Percentiles rank a stretch among this genome's conserved stretches.
Evolutionary conservation across 148 eudicot species (phyloP).

Genomic region (Chenopodium suecicum): DNA sequence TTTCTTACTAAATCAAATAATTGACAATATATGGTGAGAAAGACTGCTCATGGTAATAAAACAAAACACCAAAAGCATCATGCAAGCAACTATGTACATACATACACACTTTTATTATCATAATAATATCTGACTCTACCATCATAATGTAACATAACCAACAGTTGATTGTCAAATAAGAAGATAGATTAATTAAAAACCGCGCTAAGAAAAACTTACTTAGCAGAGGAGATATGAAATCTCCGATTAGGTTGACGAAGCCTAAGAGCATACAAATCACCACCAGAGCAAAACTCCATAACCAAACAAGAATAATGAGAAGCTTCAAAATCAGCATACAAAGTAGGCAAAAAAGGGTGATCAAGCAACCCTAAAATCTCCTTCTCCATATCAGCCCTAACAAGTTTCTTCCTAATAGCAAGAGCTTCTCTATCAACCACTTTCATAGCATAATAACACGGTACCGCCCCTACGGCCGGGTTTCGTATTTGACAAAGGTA

Average conservation of each 20-base stretch:
- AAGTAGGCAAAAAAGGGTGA: slow-evolving; percentile 81
- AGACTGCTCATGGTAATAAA: background rate
- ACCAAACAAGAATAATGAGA: slow-evolving; percentile 81
- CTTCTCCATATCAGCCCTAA: slow-evolving; percentile 71
- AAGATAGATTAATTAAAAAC: no score
- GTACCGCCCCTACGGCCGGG: slow-evolving; percentile 45
- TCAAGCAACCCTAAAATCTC: slow-evolving; percentile 70
- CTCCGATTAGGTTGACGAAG: slow-evolving; percentile 50
- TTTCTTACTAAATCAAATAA: background rate
- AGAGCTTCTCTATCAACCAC: slow-evolving; percentile 77
- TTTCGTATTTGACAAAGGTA: slow-evolving; percentile 71
- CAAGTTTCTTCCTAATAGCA: slow-evolving; percentile 57
- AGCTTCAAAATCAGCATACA: slow-evolving; percentile 77
- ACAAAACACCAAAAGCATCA: background rate
- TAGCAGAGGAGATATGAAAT: slow-evolving; percentile 55
- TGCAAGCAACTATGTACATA: background rate
- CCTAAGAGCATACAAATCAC: slow-evolving; percentile 66
- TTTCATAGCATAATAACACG: slow-evolving; percentile 70
- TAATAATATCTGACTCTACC: background rate
- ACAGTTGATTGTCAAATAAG: background rate
- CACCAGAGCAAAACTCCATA: slow-evolving; percentile 86
- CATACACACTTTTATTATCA: no score
- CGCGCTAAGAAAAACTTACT: slow-evolving; percentile 36
- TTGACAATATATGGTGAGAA: background rate
- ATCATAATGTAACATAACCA: background rate